Base-by-base conservation (phyloP, 148 eudicot species). In the Vaccinium corymbosum region DNA sequence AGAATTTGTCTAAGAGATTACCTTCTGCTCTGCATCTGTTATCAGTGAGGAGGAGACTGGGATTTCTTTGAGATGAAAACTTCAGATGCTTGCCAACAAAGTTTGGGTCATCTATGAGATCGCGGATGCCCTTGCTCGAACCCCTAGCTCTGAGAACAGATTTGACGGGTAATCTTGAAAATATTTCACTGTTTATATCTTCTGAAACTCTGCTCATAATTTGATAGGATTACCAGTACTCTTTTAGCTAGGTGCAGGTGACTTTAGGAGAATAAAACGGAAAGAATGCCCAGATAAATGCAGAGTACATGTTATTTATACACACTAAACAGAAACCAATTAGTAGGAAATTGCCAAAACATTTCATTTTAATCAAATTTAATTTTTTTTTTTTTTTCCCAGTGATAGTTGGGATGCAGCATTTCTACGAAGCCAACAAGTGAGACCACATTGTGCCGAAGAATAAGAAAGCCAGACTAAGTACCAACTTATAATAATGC, bases 41-140 rank as follows among this genome's bases (percentile, higher is more conserved):
- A 25, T n/a, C 55, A 2, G 27, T 46, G 79, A 76, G 79, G 53
- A 76, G 49, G 79, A 76, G 79, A 49, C 7, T n/a, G 15, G 79
- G 79, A n/a, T 76, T 12, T 55, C 32, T 49, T 76, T 22, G 79
- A 49, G 56, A 76, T 3, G 79, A 76, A 7, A 46, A n/a, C n/a
- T 14, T 11, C 29, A 49, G 29, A 29, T 76, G 79, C 25, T n/a
- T 8, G 14, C n/a, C 56, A 46, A 76, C 55, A n/a, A 76, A n/a
- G 16, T 1, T 2, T 10, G 79, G 32, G 79, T 76, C 14, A 15
- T 3, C 4, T 0, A 16, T 1, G 49, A 76, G 49, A 29, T 76
- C 25, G 56, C 56, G 16, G 4, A 50, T 19, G 16, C 25, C 25
- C 3, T 0, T n/a, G 55, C 56, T 20, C 52, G 2, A 12, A 49